Base-by-base conservation (phyloP, 164 flowering plant species). In the Echeveria elegans region DNA sequence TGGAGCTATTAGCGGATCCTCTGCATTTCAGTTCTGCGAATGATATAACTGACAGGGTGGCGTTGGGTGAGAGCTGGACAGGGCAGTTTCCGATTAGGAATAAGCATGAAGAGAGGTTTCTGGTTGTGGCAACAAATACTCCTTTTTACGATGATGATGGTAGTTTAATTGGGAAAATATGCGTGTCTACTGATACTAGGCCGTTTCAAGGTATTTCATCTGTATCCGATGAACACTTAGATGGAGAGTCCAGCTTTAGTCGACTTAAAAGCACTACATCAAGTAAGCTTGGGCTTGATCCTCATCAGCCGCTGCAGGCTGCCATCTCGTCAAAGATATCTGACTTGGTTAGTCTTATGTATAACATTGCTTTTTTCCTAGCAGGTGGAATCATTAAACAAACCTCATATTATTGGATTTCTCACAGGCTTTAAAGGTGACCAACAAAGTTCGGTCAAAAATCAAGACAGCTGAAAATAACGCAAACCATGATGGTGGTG, bases 321-420 rank as follows among this genome's bases (percentile, higher is more conserved):
- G 89, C 94, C 21, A 82, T 95, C 68, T 87, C 97, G 37, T 92
- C 99, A 60, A 95, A 90, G 70, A 71, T 92, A 66, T 82, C 99
- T 15, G 85, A 84, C 73, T 77, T 92, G 92, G 99, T 95, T 52
- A 76, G 89, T 79, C 19, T 52, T 40, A 5, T 32, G 28, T 63
- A 67, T 10, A 67, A 36, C 41, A 68, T 56, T 12, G 53, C 8
- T 38, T 65, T 2, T 7, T 72, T 29, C 3, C 37, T 74, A 16
- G 18, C 5, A 11, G 32, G 19, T 56, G 61, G 7, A 26, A 26
- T 52, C 38, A 72, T 81, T 71, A 77, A 72, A 69, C 37, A 53
- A 70, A 4, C 66, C 67, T 66, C 37, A 18, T 28, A 28, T 36
- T 52, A 60, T 71, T 87, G 87, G 92, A 96, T 64, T 72, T 94